Conservation (phyloP, 2,329 filamentous ascomycete genomes). For the Talaromyces rugulosus region DNA sequence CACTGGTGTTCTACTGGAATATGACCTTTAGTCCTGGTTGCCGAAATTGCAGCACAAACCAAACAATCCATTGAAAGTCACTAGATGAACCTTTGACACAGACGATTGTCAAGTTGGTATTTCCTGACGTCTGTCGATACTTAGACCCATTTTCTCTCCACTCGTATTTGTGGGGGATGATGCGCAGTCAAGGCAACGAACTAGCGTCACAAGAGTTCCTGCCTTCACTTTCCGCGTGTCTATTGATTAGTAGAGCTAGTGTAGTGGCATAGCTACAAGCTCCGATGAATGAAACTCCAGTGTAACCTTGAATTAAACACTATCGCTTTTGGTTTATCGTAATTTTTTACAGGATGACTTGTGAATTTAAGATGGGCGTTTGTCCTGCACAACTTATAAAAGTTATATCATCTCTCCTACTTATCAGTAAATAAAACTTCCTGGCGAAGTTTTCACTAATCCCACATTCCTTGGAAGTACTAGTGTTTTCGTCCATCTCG, state of each 20-base stretch:
- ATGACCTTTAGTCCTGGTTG: constrained; percentile 1
- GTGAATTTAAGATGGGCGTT: not conserved
- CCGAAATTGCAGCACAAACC: not conserved
- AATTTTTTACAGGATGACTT: not conserved
- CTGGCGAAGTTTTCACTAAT: not conserved
- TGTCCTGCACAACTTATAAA: not conserved
- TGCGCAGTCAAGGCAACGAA: not conserved
- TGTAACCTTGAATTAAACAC: not conserved
- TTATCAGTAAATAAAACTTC: not conserved
- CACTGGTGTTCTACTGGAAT: constrained; percentile 2
- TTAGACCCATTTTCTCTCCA: not conserved
- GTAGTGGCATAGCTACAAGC: not conserved
- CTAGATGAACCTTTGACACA: not conserved
- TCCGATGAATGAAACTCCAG: not conserved
- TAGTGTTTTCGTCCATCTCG: not conserved
- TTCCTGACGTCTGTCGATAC: not conserved
- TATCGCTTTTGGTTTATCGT: not conserved
- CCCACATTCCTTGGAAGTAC: not conserved
- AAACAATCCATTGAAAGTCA: not conserved
- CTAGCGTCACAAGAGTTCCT: not conserved
- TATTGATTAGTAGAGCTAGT: not conserved
- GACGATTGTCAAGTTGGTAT: not conserved
- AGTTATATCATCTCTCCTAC: not conserved
- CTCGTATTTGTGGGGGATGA: not conserved
- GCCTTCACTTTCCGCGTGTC: not conserved